phyloP scores from a whole-genome alignment of 2,329 filamentous ascomycete genomes.

The Knoxdaviesia capensis region DNA sequence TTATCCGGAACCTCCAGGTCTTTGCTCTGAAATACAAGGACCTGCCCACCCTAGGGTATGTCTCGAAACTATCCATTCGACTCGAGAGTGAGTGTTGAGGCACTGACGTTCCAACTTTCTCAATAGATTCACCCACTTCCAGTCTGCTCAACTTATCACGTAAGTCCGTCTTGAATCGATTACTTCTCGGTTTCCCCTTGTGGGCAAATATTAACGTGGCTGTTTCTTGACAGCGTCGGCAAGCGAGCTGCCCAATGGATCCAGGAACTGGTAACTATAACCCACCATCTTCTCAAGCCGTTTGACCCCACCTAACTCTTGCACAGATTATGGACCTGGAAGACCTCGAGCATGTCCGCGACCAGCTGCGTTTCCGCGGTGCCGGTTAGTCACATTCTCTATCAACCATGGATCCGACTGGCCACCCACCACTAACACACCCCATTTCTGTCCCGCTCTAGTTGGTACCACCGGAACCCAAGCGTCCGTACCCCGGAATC shows the following conservation, averaged over 20 bases:
- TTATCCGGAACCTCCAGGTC: constrained; percentile 50
- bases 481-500: constrained; percentile 36
- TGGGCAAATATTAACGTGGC: background rate
- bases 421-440: constrained; percentile 1
- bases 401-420: background rate
- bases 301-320: background rate
- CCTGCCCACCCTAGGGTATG: constrained; percentile 5
- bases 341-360: constrained; percentile 47
- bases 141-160: constrained; percentile 31
- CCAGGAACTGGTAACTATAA: constrained; percentile 21
- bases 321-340: constrained; percentile 34
- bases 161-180: constrained; percentile 1
- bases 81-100: background rate
- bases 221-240: constrained; percentile 33
- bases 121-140: constrained; percentile 46
- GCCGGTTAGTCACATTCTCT: constrained; percentile 19
- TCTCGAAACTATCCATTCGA: constrained; percentile 1
- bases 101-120: background rate
- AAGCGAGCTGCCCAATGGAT: constrained; percentile 54
- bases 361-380: constrained; percentile 56
- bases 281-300: background rate
- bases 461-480: constrained; percentile 49
- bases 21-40: constrained; percentile 59
- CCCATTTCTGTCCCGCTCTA: constrained; percentile 1
- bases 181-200: background rate